phyloP scores from a whole-genome alignment of 2,329 filamentous ascomycete genomes.

The Anthostomella pinea region DNA sequence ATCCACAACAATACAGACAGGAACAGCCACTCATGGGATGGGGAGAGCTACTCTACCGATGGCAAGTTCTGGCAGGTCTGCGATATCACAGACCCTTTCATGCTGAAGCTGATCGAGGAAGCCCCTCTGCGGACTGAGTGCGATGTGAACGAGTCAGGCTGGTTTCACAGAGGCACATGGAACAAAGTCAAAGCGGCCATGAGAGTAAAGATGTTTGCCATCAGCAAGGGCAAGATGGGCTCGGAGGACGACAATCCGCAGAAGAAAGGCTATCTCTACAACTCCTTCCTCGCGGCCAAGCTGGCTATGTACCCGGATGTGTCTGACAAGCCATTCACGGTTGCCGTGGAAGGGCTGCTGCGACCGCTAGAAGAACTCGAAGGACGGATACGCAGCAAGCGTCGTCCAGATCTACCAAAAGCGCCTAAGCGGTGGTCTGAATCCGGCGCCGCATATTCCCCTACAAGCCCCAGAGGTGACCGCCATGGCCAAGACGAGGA shows the following conservation, averaged over 20 bases:
- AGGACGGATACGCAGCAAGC: conserved; percentile 13
- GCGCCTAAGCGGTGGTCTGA: conserved; percentile 4
- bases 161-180: conserved; percentile 79
- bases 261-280: conserved; percentile 37
- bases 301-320: conserved; percentile 27
- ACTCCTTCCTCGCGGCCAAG: conserved; percentile 36
- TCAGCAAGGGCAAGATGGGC: conserved; percentile 55
- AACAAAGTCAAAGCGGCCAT: conserved; percentile 83
- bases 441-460: neutral
- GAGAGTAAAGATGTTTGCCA: conserved; percentile 76
- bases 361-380: conserved; percentile 29
- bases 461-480: conserved; percentile 4
- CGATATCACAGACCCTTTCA: conserved; percentile 79
- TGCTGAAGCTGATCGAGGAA: conserved; percentile 63
- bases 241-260: conserved; percentile 40
- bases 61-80: conserved; percentile 94
- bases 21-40: conserved; percentile 77
- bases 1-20: conserved; percentile 37
- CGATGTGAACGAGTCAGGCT: conserved; percentile 67
- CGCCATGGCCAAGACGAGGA: conserved; percentile 8
- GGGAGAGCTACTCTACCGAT: conserved; percentile 68
- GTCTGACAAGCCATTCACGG: conserved; percentile 20
- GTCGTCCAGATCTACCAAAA: conserved; percentile 4
- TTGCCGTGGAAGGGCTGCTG: conserved; percentile 27
- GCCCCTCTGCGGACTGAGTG: conserved; percentile 57